Evolutionary conservation across 768 basidiomycete species (phyloP).

Genomic region (Pleurotus sapidus): DNA sequence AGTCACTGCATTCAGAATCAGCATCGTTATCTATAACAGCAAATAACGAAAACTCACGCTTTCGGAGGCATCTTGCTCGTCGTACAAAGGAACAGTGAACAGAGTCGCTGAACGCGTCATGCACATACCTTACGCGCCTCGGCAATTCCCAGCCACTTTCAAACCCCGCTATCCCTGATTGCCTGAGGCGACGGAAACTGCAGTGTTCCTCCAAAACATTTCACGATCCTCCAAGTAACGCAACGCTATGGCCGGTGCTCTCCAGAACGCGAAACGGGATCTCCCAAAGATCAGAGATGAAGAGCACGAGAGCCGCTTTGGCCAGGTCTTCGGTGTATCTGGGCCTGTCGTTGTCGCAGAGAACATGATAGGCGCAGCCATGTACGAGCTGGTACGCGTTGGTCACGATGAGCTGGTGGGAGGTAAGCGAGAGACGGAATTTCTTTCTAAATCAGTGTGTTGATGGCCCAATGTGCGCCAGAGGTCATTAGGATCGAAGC

Average conservation of each 20-base stretch:
- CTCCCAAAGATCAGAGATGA: conserved; percentile 90
- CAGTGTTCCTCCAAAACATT: conserved; percentile 4
- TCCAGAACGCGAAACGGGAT: conserved; percentile 85
- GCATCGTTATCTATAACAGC: conserved; percentile 8
- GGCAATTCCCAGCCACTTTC: conserved; percentile 9
- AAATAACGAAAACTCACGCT: conserved; percentile 61
- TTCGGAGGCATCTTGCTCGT: conserved; percentile 80
- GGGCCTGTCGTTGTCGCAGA: conserved; percentile 97
- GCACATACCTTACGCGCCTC: conserved; percentile 17
- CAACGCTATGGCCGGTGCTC: conserved; percentile 83
- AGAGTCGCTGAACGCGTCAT: conserved; percentile 34
- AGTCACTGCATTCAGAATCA: conserved; percentile 61
- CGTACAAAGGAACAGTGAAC: conserved; percentile 17
- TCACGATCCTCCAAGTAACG: conserved; percentile 11
- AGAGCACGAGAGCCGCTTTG: conserved; percentile 83
- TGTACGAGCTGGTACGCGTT: conserved; percentile 98
- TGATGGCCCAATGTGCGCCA: conserved; percentile 21
- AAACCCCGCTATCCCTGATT: conserved; percentile 5
- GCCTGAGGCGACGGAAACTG: not conserved
- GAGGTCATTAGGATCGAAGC: conserved; percentile 99
- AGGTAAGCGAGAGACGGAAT: conserved; percentile 47
- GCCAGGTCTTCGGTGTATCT: conserved; percentile 92
- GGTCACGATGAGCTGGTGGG: conserved; percentile 98
- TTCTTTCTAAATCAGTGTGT: no score
- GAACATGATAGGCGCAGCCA: conserved; percentile 94